phyloP scores from a whole-genome alignment of 441 rosid species.

The Pelargonium australe region DNA sequence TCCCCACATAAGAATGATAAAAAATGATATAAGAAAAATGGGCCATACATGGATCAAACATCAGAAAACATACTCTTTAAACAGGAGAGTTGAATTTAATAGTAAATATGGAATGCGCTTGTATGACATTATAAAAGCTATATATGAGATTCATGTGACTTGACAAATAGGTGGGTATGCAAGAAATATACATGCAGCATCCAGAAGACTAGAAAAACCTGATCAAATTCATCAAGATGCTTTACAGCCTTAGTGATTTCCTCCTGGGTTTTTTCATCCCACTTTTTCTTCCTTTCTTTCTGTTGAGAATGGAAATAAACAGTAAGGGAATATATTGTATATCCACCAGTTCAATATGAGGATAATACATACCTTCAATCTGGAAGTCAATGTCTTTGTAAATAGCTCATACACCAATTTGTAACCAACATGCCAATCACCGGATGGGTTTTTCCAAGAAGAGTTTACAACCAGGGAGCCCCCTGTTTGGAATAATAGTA shows the following conservation, averaged over 20 bases:
- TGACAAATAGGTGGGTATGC: background rate
- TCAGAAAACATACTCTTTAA: background rate
- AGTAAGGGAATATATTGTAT: conserved; percentile 8
- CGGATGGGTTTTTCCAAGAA: conserved; percentile 90
- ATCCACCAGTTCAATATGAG: background rate
- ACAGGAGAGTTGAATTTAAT: background rate
- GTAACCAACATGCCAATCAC: conserved; percentile 91
- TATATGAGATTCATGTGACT: background rate
- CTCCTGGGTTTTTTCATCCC: conserved; percentile 88
- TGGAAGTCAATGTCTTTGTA: conserved; percentile 61
- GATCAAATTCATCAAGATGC: conserved; percentile 66
- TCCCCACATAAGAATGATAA: background rate
- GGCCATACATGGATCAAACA: background rate
- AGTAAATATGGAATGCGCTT: background rate
- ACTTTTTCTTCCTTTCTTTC: conserved; percentile 81
- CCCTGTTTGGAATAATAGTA: conserved; percentile 36
- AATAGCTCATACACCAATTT: conserved; percentile 80
- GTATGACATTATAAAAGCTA: background rate
- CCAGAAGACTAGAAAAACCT: conserved; percentile 44
- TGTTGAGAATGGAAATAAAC: conserved; percentile 22
- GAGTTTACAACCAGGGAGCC: conserved; percentile 62
- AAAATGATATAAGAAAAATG: background rate
- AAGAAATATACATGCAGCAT: conserved; percentile 19
- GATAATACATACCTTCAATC: conserved; percentile 58
- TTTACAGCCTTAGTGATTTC: conserved; percentile 80